These are phyloP conservation scores for Ettlia oleoabundans DNA, from an alignment of 139 green algal genomes.

Conservation along the genomic window DNA sequence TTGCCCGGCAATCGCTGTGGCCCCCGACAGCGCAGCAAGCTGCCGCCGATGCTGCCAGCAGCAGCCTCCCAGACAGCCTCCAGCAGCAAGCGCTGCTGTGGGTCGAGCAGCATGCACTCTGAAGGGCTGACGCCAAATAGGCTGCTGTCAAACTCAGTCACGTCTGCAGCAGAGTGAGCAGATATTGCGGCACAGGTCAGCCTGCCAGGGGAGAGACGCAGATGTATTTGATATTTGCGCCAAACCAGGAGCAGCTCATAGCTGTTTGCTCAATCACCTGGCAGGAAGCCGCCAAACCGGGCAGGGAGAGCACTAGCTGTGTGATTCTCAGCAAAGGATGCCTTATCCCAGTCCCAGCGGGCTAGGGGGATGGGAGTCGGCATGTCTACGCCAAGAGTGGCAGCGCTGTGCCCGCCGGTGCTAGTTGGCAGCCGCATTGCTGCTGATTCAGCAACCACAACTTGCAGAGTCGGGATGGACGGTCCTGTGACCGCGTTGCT, in stretches of 20 bases:
- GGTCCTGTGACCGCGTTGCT: background rate
- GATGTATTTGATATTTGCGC: background rate
- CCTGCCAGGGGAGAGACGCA: background rate
- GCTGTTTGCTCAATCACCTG: background rate
- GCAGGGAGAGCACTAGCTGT: background rate
- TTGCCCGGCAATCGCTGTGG: background rate
- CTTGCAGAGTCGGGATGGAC: background rate
- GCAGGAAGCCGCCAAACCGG: conserved; percentile 51
- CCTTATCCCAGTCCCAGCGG: conserved; percentile 52
- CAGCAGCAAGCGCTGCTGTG: conserved; percentile 67
- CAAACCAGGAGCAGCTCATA: background rate
- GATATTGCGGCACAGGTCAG: too few relatives aligned
- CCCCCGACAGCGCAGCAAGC: background rate
- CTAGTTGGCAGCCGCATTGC: conserved; percentile 16
- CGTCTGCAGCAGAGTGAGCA: conserved; percentile 43
- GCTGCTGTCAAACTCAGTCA: conserved; percentile 62
- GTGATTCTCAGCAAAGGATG: too few relatives aligned
- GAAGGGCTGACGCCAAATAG: conserved; percentile 58
- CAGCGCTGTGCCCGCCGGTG: background rate
- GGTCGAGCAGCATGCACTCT: conserved; percentile 68
- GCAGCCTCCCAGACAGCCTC: conserved; percentile 32
- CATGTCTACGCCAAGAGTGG: conserved; percentile 21
- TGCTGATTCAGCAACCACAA: conserved; percentile 1
- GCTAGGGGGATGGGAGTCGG: conserved; percentile 35
- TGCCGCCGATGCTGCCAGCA: background rate